Base-by-base conservation (phyloP, 257 asterid genomes). In the Gentiana macrophylla region DNA sequence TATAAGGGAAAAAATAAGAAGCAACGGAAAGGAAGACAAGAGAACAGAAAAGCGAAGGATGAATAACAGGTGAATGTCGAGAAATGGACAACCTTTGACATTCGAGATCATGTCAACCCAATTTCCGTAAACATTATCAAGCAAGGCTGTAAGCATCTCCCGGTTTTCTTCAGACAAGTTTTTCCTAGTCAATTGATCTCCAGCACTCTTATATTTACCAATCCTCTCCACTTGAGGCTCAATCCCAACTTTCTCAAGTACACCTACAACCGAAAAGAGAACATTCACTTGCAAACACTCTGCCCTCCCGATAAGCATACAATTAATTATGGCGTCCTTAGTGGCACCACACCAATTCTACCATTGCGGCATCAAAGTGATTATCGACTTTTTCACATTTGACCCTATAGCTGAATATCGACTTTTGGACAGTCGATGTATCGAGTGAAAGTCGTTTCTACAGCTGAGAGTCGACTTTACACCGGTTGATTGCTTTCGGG, bases 151-250 rank as follows among this genome's bases (percentile, higher is more conserved):
- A 67, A 89, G 79, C 94, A 80, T 81, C 80, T 89, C 95, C 9
- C 94, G 89, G 67, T 89, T 89, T 66, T 86, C 95, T 0, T 79
- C 87, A 53, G 97, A 89, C 63, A 89, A 79, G 74, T 56, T 78
- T 77, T 83, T 89, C 49, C 94, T 89, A 4, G 74, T 65, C 60
- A 89, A 86, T 61, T 81, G 94, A 70, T 89, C 97, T 63, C 97
- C 97, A 59, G 97, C 94, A 72, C 97, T 86, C 72, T 89, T 89
- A 70, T 89, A 89, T 71, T 86, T 89, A 72, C 97, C 97, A 65
- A 89, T 81, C 59, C 93, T 80, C 70, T 86, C 77, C 69, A 89
- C 89, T 71, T 83, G 93, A 35, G 97, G 95, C 79, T 89, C 94
- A 78, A 86, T 65, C 65, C 97, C 97, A 55, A 84, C 74, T 74